Evolutionary conservation across 495 filamentous ascomycete genomes (phyloP).

Genomic region (Xylaria cubensis): DNA sequence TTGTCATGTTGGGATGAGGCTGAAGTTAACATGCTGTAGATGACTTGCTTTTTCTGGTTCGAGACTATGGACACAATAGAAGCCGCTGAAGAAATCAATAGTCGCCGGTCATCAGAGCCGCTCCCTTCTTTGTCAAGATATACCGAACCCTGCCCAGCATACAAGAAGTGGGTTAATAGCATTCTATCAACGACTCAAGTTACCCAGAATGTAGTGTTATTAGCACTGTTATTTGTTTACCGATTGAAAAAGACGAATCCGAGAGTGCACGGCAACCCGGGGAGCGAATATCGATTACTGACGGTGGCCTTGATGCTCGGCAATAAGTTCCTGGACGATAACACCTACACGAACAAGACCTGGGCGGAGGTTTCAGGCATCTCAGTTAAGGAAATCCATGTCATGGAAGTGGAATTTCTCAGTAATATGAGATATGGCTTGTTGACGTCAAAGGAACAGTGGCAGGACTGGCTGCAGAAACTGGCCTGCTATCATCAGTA

Average conservation of each 20-base stretch:
- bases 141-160: slow-evolving; percentile 77
- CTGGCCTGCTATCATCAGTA: slow-evolving; percentile 80
- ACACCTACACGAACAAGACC: slow-evolving; percentile 99
- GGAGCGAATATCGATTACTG: slow-evolving; percentile 94
- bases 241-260: slow-evolving; percentile 90
- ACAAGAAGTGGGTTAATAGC: slow-evolving; percentile 91
- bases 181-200: slow-evolving; percentile 95
- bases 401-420: slow-evolving; percentile 99
- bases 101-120: slow-evolving; percentile 46
- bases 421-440: slow-evolving; percentile 98
- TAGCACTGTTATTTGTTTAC: slow-evolving; percentile 93
- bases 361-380: slow-evolving; percentile 99
- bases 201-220: slow-evolving; percentile 90
- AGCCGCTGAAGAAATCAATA: slow-evolving; percentile 70
- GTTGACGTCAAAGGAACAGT: slow-evolving; percentile 81
- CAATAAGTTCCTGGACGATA: slow-evolving; percentile 99
- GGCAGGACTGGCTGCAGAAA: slow-evolving; percentile 84
- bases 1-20: neutral
- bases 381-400: slow-evolving; percentile 91
- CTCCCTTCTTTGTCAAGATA: slow-evolving; percentile 66
- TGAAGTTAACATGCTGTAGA: slow-evolving; percentile 54
- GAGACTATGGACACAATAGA: slow-evolving; percentile 81
- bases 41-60: slow-evolving; percentile 99
- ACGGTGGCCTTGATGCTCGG: slow-evolving; percentile 98
- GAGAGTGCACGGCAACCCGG: slow-evolving; percentile 83